Percentiles rank a stretch among this genome's conserved stretches.
Conservation (phyloP, 148 eudicot species). For the Cornus kousa region DNA sequence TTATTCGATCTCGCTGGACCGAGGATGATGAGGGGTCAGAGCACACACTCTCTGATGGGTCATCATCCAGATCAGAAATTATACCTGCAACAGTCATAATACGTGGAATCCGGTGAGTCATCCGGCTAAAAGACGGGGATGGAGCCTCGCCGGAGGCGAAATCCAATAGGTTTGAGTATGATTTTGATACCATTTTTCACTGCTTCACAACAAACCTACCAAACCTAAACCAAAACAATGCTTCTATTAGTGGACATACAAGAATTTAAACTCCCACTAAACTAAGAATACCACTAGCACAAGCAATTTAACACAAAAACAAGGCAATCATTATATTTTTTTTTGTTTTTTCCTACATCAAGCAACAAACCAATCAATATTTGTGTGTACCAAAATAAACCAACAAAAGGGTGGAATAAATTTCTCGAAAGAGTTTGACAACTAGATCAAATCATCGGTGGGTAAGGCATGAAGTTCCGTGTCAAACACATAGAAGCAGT, state of each 20-base stretch:
- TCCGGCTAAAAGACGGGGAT: constrained; percentile 38
- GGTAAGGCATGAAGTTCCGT: background rate
- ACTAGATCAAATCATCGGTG: constrained; percentile 1
- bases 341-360: background rate
- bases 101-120: constrained; percentile 42
- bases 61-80: constrained; percentile 40
- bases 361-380: background rate
- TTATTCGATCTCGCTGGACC: constrained; percentile 30
- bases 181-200: constrained; percentile 40
- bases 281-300: background rate
- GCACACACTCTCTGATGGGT: constrained; percentile 31
- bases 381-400: background rate
- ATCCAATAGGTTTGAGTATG: constrained; percentile 48
- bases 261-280: too few species aligned
- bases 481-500: background rate
- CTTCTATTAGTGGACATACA: too few species aligned
- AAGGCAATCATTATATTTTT: background rate
- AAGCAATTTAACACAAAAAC: constrained; percentile 3
- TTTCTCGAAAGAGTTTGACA: background rate
- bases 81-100: constrained; percentile 46
- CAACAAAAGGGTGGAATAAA: background rate
- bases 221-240: background rate
- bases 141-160: constrained; percentile 44
- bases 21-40: constrained; percentile 21
- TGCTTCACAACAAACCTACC: background rate